Base-by-base conservation (phyloP, 2,329 filamentous ascomycete genomes). In the Phaeomoniella chlamydospora region DNA sequence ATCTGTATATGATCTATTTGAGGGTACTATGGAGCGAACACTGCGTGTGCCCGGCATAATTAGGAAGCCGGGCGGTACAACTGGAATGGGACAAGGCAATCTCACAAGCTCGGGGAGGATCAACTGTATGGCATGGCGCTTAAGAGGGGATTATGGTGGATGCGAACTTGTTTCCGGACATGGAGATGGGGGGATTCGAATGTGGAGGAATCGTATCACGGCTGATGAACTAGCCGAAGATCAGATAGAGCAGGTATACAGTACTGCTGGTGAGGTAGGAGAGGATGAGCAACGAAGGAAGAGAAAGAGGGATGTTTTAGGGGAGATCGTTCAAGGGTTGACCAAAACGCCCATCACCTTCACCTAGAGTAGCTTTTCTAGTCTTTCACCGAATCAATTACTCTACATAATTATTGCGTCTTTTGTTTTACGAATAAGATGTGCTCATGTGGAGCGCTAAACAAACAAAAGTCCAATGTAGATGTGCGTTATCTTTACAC, bases 121-220 rank as follows among this genome's bases (percentile, higher is more conserved):
- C 33, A 86, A 82, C 11, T 72, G 71, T 36, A 65, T 94, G 15
- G 77, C 72, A 1, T 94, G 86, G 85, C 63, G 74, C 22, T 22
- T 41, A 3, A 32, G 42, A 17, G 81, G 83, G 18, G 66, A 70
- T 15, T 68, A 69, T 11, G 61, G 62, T 2, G 67, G 66, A 3
- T 65, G 65, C 1, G 76, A 80, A 44, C 70, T 94, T 39, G 92
- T 85, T 57, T 90, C 84, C 36, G 80, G 77, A 2, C 85, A 94
- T 49, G 67, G 78, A 3, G 85, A 94, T 51, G 88, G 88, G 0
- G 79, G 78, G 36, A 88, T 96, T 39, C 70, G 80, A 31, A 72
- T 73, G 3, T 94, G 88, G 86, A 67, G 69, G 45, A 80, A 83
- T 62, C 17, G 54, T 58, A 31, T 18, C 15, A 13, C 37, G 17